Evolutionary conservation across 495 filamentous ascomycete species (phyloP).

Genomic region (Evernia prunastri): DNA sequence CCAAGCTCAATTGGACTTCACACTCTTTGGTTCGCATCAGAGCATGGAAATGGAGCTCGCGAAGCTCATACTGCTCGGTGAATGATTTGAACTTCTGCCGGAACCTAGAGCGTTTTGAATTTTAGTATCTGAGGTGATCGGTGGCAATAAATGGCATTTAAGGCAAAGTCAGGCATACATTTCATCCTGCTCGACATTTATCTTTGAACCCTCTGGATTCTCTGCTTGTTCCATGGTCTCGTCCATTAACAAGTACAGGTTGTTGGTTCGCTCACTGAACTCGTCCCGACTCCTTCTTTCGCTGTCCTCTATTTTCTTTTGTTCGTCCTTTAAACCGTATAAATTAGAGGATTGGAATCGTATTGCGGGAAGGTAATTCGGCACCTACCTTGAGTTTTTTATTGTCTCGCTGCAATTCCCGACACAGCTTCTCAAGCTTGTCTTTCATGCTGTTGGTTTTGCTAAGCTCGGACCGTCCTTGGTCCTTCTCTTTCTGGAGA

Average conservation of each 20-base stretch:
- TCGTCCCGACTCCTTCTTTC: constrained; percentile 74
- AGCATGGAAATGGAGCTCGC: constrained; percentile 84
- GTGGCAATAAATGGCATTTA: too few relatives aligned
- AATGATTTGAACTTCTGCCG: constrained; percentile 86
- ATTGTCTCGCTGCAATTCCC: constrained; percentile 90
- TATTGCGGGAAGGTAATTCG: neutral
- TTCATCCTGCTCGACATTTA: constrained; percentile 79
- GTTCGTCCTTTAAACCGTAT: constrained; percentile 63
- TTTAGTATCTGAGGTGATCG: constrained; percentile 1
- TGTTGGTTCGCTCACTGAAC: constrained; percentile 76
- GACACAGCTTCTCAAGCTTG: constrained; percentile 88
- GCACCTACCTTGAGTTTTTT: constrained; percentile 83
- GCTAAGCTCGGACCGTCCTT: constrained; percentile 73
- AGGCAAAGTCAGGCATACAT: constrained; percentile 48
- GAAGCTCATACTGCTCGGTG: constrained; percentile 89
- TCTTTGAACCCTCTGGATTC: constrained; percentile 62
- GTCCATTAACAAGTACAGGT: constrained; percentile 69
- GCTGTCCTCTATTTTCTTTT: constrained; percentile 75
- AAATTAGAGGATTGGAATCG: constrained; percentile 3
- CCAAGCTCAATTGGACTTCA: constrained; percentile 87
- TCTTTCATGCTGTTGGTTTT: constrained; percentile 84
- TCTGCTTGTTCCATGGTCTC: constrained; percentile 73
- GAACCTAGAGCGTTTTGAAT: constrained; percentile 49
- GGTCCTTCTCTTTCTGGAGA: constrained; percentile 94
- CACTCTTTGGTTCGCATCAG: constrained; percentile 88